These are phyloP conservation scores for Linnemannia exigua DNA, from an alignment of 192 early-diverging fungal genomes.

Conservation along the genomic window DNA sequence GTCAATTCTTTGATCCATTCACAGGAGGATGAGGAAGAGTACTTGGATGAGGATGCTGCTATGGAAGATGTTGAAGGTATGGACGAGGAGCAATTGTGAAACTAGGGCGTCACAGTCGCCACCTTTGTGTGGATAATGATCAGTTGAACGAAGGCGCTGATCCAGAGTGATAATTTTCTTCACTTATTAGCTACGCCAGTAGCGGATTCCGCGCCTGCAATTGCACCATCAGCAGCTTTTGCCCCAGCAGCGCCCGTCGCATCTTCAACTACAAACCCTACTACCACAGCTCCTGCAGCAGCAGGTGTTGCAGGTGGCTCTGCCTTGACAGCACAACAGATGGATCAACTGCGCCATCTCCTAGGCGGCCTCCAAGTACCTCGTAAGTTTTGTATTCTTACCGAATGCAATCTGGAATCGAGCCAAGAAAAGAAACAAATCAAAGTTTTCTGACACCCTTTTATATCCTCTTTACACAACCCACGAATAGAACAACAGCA, in stretches of 20 bases:
- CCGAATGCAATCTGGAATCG: too few species aligned
- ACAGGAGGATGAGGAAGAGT: conserved; percentile 44
- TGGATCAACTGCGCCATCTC: conserved; percentile 61
- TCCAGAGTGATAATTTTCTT: background rate
- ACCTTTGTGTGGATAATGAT: background rate
- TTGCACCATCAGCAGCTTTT: conserved; percentile 43
- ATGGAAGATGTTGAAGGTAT: conserved; percentile 38
- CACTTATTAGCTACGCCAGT: background rate
- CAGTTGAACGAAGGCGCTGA: too few species aligned
- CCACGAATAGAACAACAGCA: background rate
- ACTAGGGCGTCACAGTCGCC: background rate
- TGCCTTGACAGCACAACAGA: conserved; percentile 57
- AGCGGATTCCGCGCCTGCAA: background rate
- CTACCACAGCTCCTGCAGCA: background rate
- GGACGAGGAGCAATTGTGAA: background rate
- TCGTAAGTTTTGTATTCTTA: conserved; percentile 18
- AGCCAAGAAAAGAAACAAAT: background rate
- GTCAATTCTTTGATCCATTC: conserved; percentile 70
- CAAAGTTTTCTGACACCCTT: background rate
- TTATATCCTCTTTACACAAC: background rate
- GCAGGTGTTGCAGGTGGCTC: conserved; percentile 14
- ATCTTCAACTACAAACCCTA: background rate
- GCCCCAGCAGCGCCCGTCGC: conserved; percentile 33
- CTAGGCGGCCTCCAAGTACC: conserved; percentile 61
- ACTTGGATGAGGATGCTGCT: conserved; percentile 40